A percentile compares a stretch with the other conserved stretches of the same genome.
These are phyloP conservation scores for Mycena rebaudengoi DNA, from an alignment of 768 basidiomycete species.

Conservation along the genomic window DNA sequence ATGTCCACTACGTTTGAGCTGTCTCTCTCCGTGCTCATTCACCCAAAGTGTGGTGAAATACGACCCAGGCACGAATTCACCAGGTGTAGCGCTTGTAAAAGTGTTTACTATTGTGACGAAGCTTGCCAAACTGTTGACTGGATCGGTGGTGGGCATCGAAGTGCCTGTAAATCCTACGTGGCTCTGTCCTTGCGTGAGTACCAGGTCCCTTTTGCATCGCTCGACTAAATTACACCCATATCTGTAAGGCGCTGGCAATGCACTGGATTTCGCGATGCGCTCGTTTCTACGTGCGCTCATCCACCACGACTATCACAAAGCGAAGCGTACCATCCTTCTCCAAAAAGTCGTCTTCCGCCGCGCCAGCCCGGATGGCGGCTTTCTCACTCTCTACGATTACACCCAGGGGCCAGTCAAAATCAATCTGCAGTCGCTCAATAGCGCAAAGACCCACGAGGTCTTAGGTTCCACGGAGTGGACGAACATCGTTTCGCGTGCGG, in stretches of 20 bases:
- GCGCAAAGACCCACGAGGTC: not conserved
- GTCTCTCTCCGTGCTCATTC: not conserved
- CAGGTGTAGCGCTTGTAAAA: not conserved
- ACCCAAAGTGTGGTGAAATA: not conserved
- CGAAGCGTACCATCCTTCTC: not conserved
- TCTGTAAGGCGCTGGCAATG: not conserved
- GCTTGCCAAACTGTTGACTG: not conserved
- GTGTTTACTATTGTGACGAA: not conserved
- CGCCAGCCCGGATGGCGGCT: not conserved
- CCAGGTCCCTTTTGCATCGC: too few species aligned
- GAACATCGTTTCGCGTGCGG: not conserved
- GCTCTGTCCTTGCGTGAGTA: not conserved
- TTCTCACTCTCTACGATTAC: not conserved
- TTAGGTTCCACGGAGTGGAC: not conserved
- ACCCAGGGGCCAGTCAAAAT: too few species aligned
- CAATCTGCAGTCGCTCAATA: too few species aligned
- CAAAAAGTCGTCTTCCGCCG: not conserved
- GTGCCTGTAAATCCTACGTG: not conserved
- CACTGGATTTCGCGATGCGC: too few species aligned
- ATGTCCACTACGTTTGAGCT: not conserved
- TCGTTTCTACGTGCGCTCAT: too few species aligned
- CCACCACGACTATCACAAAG: not conserved
- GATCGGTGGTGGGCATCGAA: not conserved
- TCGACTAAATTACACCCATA: too few species aligned
- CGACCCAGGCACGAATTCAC: not conserved